phyloP scores from a whole-genome alignment of 1,139 yeast species.

The Hansenula sp. region DNA sequence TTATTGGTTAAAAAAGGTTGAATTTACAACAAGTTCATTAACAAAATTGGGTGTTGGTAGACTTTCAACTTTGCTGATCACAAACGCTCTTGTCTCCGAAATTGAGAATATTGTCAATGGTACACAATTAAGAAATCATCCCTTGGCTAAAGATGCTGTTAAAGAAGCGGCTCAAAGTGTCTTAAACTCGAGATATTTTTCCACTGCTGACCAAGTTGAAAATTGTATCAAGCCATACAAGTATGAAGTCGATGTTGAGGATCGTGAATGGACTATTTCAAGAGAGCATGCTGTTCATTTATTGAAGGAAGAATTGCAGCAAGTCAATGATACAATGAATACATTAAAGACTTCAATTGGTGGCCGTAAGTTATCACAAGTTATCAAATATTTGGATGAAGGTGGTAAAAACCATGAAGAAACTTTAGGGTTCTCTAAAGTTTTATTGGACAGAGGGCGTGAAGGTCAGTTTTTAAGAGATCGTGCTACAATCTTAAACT shows the following conservation, averaged over 20 bases:
- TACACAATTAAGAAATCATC: constrained; percentile 80
- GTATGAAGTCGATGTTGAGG: constrained; percentile 94
- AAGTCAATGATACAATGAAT: constrained; percentile 67
- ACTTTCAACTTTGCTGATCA: constrained; percentile 75
- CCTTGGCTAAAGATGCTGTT: constrained; percentile 77
- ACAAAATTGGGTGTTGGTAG: constrained; percentile 95
- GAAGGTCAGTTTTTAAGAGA: constrained; percentile 83
- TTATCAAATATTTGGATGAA: constrained; percentile 63
- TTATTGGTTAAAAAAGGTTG: constrained; percentile 87
- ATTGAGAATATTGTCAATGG: constrained; percentile 67
- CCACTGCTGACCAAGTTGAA: constrained; percentile 98
- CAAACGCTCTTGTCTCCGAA: constrained; percentile 75
- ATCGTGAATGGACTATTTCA: constrained; percentile 85
- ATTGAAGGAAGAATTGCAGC: constrained; percentile 79
- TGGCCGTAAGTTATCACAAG: constrained; percentile 76
- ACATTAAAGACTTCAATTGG: constrained; percentile 74
- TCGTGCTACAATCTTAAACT: constrained; percentile 63
- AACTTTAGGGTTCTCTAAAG: constrained; percentile 72
- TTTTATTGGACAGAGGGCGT: constrained; percentile 70
- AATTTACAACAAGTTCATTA: constrained; percentile 73
- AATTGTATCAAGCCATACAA: constrained; percentile 97
- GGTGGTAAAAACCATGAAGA: constrained; percentile 38
- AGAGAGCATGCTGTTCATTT: constrained; percentile 73
- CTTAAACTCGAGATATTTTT: constrained; percentile 70
- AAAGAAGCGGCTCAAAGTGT: constrained; percentile 83